Percentiles rank a stretch among this genome's conserved stretches.
These are phyloP conservation scores for Trichoderma koningii DNA, from an alignment of 2,329 filamentous ascomycete genomes.

Conservation along the genomic window DNA sequence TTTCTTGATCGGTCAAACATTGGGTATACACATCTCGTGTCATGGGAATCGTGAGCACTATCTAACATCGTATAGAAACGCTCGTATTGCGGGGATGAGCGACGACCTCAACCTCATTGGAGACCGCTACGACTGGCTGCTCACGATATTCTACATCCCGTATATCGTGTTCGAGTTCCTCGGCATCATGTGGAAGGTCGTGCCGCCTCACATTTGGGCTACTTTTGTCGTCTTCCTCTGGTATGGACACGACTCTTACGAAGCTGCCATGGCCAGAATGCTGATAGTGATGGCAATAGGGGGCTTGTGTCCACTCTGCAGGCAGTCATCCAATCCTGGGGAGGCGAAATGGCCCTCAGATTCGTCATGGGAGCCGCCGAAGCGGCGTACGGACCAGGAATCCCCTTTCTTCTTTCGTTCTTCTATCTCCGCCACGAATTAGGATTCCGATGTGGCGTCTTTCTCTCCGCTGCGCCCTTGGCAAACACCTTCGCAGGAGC, in stretches of 20 bases:
- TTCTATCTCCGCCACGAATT: slow-evolving; percentile 41
- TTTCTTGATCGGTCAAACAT: slow-evolving; percentile 32
- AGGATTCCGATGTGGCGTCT: slow-evolving; percentile 35
- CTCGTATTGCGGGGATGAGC: slow-evolving; percentile 33
- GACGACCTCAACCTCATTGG: slow-evolving; percentile 30
- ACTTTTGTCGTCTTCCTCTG: slow-evolving; percentile 32
- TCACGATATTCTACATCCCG: slow-evolving; percentile 35
- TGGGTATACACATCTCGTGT: slow-evolving; percentile 25
- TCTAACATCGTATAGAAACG: slow-evolving; percentile 29
- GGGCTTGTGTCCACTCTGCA: slow-evolving; percentile 32
- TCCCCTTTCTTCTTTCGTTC: slow-evolving; percentile 38
- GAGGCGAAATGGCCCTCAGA: slow-evolving; percentile 32
- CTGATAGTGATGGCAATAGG: slow-evolving; percentile 1
- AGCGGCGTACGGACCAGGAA: slow-evolving; percentile 35
- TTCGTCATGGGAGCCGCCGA: slow-evolving; percentile 38
- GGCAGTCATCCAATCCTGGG: slow-evolving; percentile 31
- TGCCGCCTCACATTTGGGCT: slow-evolving; percentile 33
- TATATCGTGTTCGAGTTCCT: slow-evolving; percentile 34
- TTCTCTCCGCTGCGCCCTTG: slow-evolving; percentile 37
- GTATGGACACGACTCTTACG: slow-evolving; percentile 19
- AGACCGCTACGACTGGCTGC: slow-evolving; percentile 33
- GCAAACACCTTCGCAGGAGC: slow-evolving; percentile 41
- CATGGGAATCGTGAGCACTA: not conserved
- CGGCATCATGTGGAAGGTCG: slow-evolving; percentile 33
- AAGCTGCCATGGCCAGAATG: not conserved